Conservation (phyloP, 768 basidiomycete species). For the Suillus alpinus region DNA sequence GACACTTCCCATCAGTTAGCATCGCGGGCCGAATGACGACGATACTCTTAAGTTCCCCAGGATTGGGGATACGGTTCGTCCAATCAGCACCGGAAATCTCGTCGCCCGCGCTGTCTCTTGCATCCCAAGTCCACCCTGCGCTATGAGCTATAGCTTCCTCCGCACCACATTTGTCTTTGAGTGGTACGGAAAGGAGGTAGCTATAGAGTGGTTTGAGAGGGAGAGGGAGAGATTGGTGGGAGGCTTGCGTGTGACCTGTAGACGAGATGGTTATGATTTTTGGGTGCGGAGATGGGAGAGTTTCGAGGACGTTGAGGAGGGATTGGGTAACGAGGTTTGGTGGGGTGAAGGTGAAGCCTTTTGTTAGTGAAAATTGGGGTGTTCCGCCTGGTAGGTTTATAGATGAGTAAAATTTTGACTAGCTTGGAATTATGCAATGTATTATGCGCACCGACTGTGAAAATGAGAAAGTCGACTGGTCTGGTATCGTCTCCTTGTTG, state of each 20-base stretch:
- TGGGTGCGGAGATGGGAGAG: conserved; percentile 45
- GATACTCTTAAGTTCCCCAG: conserved; percentile 41
- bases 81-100: conserved; percentile 47
- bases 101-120: conserved; percentile 37
- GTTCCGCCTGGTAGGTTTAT: conserved; percentile 37
- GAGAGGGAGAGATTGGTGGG: conserved; percentile 46
- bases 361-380: conserved; percentile 42
- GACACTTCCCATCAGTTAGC: conserved; percentile 55
- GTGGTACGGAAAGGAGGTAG: conserved; percentile 42
- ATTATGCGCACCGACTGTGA: conserved; percentile 52
- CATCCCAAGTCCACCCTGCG: conserved; percentile 52
- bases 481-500: conserved; percentile 20
- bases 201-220: conserved; percentile 48
- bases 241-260: conserved; percentile 45
- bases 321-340: conserved; percentile 57
- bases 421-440: neutral
- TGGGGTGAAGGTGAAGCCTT: conserved; percentile 49
- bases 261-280: conserved; percentile 56
- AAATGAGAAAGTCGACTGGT: conserved; percentile 53
- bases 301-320: conserved; percentile 54
- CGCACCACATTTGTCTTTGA: conserved; percentile 58
- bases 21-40: conserved; percentile 56
- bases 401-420: conserved; percentile 1
- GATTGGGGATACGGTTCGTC: conserved; percentile 37
- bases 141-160: conserved; percentile 51